A percentile compares a stretch with the other conserved stretches of the same genome.
Conservation (phyloP, 176 grass and related monocot genomes). For the Oryza australiensis region DNA sequence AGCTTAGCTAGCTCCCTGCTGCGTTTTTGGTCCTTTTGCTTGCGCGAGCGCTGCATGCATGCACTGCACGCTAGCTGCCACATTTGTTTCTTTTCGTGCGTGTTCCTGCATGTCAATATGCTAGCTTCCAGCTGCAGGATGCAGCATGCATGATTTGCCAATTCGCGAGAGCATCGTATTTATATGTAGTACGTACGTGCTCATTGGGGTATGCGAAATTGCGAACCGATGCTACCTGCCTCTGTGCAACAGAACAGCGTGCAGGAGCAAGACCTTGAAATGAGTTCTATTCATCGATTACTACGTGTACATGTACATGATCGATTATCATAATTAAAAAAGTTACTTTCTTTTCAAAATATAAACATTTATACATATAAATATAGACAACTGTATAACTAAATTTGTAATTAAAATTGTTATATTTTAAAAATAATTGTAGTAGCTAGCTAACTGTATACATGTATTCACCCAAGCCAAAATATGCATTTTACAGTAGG, state of each 20-base stretch:
- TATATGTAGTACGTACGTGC: not conserved
- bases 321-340: no score
- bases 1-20: not conserved
- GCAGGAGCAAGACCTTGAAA: not conserved
- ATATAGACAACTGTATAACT: no score
- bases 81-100: not conserved
- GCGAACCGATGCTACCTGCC: not conserved
- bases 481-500: not conserved
- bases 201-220: not conserved
- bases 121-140: not conserved
- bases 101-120: not conserved
- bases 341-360: no score
- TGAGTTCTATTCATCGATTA: not conserved
- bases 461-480: not conserved
- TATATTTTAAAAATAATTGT: no score
- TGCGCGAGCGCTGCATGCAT: not conserved
- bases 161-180: not conserved
- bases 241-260: not conserved
- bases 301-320: no score
- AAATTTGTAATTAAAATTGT: no score
- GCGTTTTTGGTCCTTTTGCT: constrained; percentile 25
- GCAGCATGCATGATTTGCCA: not conserved
- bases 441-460: no score
- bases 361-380: no score
- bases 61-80: not conserved